Base-by-base conservation (phyloP, 805 yeast genomes). In the Lipomyces yamadae region DNA sequence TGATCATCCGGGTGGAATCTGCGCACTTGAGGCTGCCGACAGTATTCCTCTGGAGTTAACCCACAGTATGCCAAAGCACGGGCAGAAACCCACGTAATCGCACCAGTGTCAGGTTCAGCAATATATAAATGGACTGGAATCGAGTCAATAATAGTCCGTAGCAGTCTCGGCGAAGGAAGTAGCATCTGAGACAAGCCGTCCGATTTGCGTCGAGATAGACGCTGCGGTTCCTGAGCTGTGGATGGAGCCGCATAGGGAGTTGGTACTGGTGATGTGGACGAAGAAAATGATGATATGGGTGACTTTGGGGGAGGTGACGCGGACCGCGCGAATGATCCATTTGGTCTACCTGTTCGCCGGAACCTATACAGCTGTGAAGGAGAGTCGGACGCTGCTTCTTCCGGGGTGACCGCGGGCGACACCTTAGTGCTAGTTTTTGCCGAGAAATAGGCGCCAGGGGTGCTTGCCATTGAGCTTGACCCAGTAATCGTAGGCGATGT, bases 51-150 rank as follows among this genome's bases (percentile, higher is more conserved):
- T 6, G 73, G 69, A 7, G 76, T 62, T 13, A 73, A 67, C 2
- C 78, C 78, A 13, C 76, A 68, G 62, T 70, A 76, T 2, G 77
- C 75, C 56, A 75, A 54, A 4, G 78, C 70, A 18, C 77, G 72
- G 13, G 75, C 75, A 24, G 76, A 74, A 4, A 73, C 77, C 78
- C 78, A 76, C 4, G 74, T 72, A 15, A 75, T 66, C 5, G 68
- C 68, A 2, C 78, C 78, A 0, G 67, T 70, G 37, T 61, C 57
- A 2, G 78, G 77, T 57, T 73, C 75, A 4, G 76, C 77, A 35
- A 74, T 74, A 63, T 69, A 74, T n/a, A 76, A 73, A 60, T 76
- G 78, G 11, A 76, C 76, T 1, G 78, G 78, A 42, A 76, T 74
- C 3, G 78, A 76, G 62, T 76, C 78, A 37, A 76, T 74, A 8